Percentiles rank a stretch among this genome's conserved stretches.
Evolutionary conservation across 768 basidiomycete species (phyloP).

Genomic region (Pleurotus eryngii): DNA sequence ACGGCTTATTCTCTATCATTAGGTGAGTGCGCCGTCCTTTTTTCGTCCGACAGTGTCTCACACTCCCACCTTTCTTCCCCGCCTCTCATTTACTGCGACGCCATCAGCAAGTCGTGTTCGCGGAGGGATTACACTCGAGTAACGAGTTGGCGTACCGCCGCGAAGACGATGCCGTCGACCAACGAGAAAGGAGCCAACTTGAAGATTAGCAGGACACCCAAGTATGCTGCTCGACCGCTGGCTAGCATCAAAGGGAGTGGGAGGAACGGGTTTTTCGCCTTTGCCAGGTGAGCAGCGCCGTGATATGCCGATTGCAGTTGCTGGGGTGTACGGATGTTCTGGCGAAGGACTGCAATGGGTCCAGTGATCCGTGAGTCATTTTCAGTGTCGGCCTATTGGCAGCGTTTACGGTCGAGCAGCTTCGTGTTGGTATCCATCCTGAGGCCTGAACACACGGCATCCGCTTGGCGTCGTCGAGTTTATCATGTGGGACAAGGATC

Average conservation of each 20-base stretch:
- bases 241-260: slow-evolving; percentile 36
- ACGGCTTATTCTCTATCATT: too few species aligned
- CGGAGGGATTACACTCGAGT: too few species aligned
- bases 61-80: too few species aligned
- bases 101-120: too few species aligned
- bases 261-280: slow-evolving; percentile 33
- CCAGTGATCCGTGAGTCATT: slow-evolving; percentile 69
- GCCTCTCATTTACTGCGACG: too few species aligned
- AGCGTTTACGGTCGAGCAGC: slow-evolving; percentile 28
- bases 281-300: slow-evolving; percentile 60
- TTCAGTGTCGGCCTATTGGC: not conserved
- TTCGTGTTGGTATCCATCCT: slow-evolving; percentile 71
- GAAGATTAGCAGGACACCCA: slow-evolving; percentile 61
- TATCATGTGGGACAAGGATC: too few species aligned
- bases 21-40: too few species aligned
- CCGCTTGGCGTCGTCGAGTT: too few species aligned
- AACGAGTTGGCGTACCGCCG: too few species aligned
- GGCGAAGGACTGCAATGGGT: slow-evolving; percentile 62
- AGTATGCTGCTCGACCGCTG: slow-evolving; percentile 54
- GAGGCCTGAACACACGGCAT: slow-evolving; percentile 49
- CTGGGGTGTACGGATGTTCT: slow-evolving; percentile 59
- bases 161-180: slow-evolving; percentile 25
- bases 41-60: too few species aligned
- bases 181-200: slow-evolving; percentile 25
- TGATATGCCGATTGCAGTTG: slow-evolving; percentile 65